Evolutionary conservation across 768 basidiomycete genomes (phyloP).

Genomic region (Auriscalpium microsporum): DNA sequence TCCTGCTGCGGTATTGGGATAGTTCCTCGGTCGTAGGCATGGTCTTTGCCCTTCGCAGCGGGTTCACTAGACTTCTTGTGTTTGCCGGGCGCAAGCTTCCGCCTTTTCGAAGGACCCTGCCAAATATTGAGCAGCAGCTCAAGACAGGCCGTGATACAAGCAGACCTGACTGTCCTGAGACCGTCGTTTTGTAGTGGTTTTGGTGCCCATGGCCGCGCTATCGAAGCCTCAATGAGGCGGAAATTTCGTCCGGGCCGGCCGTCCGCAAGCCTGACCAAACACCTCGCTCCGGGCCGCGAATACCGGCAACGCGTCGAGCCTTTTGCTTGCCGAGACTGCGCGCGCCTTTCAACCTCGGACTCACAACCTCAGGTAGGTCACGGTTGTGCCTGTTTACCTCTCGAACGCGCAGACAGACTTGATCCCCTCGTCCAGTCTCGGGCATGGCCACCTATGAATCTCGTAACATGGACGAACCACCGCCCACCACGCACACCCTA

Average conservation of each 20-base stretch:
- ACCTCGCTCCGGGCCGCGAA: too few species aligned
- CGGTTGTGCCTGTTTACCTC: too few species aligned
- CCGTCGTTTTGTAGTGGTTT: slow-evolving; percentile 26
- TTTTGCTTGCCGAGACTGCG: too few species aligned
- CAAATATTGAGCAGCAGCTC: background rate
- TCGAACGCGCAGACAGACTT: too few species aligned
- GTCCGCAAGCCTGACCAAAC: too few species aligned
- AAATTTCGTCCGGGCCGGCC: too few species aligned
- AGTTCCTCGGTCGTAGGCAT: slow-evolving; percentile 45
- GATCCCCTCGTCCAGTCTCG: too few species aligned
- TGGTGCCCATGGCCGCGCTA: slow-evolving; percentile 20
- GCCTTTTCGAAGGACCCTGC: slow-evolving; percentile 49
- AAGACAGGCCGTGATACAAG: background rate
- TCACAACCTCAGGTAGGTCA: too few species aligned
- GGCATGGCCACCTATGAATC: too few species aligned
- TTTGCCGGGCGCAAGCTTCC: slow-evolving; percentile 37
- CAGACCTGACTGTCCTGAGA: slow-evolving; percentile 25
- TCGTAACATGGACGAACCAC: slow-evolving; percentile 28
- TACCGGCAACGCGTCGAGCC: too few species aligned
- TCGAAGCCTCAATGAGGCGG: too few species aligned
- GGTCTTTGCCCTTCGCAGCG: slow-evolving; percentile 46
- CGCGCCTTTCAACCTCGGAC: too few species aligned
- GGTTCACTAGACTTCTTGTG: slow-evolving; percentile 20
- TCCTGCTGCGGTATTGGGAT: slow-evolving; percentile 54
- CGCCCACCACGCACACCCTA: slow-evolving; percentile 58